These are phyloP conservation scores for Neopestalotiopsis rosae DNA, from an alignment of 2,329 filamentous ascomycete species.

Conservation along the genomic window DNA sequence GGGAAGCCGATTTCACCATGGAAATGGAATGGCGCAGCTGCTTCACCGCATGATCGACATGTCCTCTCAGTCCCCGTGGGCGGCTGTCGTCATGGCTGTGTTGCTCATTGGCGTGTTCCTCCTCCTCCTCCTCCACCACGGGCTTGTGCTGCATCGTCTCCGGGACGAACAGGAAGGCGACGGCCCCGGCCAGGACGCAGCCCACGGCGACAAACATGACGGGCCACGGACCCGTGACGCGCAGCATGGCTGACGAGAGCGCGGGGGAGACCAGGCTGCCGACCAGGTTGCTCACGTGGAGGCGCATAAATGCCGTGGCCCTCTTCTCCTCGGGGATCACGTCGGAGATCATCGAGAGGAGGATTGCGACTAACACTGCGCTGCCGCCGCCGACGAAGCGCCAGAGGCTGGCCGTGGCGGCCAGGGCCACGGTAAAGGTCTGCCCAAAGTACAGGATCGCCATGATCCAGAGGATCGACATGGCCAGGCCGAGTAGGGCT, in stretches of 20 bases:
- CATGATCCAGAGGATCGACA: constrained; percentile 35
- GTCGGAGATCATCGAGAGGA: constrained; percentile 43
- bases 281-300: constrained; percentile 34
- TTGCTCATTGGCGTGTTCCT: background rate
- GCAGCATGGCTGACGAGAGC: constrained; percentile 42
- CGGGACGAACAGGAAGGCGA: constrained; percentile 22
- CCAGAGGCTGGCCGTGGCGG: constrained; percentile 40
- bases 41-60: background rate
- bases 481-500: constrained; percentile 34
- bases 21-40: constrained; percentile 20
- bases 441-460: constrained; percentile 39
- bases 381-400: constrained; percentile 42
- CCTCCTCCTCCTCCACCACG: background rate
- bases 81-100: background rate
- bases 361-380: constrained; percentile 34
- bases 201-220: constrained; percentile 9
- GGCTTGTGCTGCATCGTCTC: constrained; percentile 22
- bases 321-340: constrained; percentile 42
- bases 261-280: constrained; percentile 43
- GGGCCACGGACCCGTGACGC: constrained; percentile 35
- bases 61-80: constrained; percentile 3
- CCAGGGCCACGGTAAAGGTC: constrained; percentile 35
- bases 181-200: background rate
- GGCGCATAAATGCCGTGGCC: constrained; percentile 42
- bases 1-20: constrained; percentile 21